Evolutionary conservation across 306 rosid genomes (phyloP), one percentile per base, ranked within the genome.

Genomic region (Rubus parviflorus): DNA sequence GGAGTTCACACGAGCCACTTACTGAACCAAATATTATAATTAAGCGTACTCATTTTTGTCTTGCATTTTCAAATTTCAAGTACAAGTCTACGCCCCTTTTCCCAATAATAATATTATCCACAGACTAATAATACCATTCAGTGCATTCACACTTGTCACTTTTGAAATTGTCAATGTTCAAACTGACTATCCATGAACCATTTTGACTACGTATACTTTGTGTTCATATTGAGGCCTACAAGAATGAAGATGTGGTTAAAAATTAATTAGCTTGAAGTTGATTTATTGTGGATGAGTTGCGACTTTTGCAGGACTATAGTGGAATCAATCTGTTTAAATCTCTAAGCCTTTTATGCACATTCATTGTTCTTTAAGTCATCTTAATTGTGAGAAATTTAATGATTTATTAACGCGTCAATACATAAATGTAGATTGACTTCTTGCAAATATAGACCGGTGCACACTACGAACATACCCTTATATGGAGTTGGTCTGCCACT

Each of bases 101-200:
- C 15, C 5, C 19, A 42, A 66, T 16, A 20, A 41, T 41, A 66
- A 19, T 41, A 10, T 53, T 14, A 22, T 9, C 4, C 11, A 2
- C 14, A 17, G 58, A 70, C 57, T 23, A 46, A 11, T 42, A 9
- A 23, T 35, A 35, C 16, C 8, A 46, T n/a, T n/a, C n/a, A n/a
- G n/a, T n/a, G n/a, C n/a, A n/a, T n/a, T 14, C 22, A 23, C 37
- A 66, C 49, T 19, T 0, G 52, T 22, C 11, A 20, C 53, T 42
- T 7, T 68, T 68, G 38, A 57, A 68, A 46, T 46, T 22, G 38
- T 22, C 56, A 63, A 63, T 37, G 9, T 69, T 69, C 73, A 69
- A 46, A 69, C 17, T 43, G 72, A 68, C 38, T 45, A 45, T 43
- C 54, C n/a, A 45, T 68, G 38, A 68, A 68, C 16, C 45, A 42